Base-by-base conservation (phyloP, 345 rosid genomes). In the Linum trigynum region DNA sequence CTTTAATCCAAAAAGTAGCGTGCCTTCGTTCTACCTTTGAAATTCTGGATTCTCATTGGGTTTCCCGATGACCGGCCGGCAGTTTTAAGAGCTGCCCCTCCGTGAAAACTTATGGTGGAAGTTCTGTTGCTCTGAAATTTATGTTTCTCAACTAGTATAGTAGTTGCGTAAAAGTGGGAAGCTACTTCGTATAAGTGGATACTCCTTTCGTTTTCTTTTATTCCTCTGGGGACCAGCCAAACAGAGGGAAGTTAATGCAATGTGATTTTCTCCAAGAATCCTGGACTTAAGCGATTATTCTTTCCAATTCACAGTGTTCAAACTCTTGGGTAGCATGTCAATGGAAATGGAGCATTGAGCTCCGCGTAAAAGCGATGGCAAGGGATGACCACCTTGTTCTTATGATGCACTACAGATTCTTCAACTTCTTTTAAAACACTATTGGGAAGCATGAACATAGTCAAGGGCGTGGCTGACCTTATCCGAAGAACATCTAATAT, bases 381-480 rank as follows among this genome's bases (percentile, higher is more conserved):
- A 39, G 75, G 74, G 23, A 57, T 64, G 72, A 56, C 50, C 45
- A 55, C 61, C 55, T 56, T 15, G 56, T 36, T 69, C 55, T 62
- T 36, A 39, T 5, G 53, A 67, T 36, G n/a, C 23, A 66, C 59
- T 11, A 48, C 65, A 75, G 69, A 61, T 64, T 67, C 55, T 32
- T 68, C 65, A 32, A 63, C 55, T 48, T 51, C 66, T 38, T 60
- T 55, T 38, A 64, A 72, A 66, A 50, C 42, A 55, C 64, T 62
- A n/a, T 7, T 73, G 61, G 65, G 62, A 69, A 78, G 70, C 72
- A 86, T 86, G 92, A 86, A 86, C 73, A 84, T 86, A 38, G 89
- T 86, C 32, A 86, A 83, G 79, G 89, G 92, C 58, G 89, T 86
- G 60, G 92, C 92, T 32, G 89, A 84, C 74, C 87, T 86, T 64